Evolutionary conservation across 495 filamentous ascomycete species (phyloP), one percentile per base, ranked within the genome.

Genomic region (Lophiostoma macrostomum): DNA sequence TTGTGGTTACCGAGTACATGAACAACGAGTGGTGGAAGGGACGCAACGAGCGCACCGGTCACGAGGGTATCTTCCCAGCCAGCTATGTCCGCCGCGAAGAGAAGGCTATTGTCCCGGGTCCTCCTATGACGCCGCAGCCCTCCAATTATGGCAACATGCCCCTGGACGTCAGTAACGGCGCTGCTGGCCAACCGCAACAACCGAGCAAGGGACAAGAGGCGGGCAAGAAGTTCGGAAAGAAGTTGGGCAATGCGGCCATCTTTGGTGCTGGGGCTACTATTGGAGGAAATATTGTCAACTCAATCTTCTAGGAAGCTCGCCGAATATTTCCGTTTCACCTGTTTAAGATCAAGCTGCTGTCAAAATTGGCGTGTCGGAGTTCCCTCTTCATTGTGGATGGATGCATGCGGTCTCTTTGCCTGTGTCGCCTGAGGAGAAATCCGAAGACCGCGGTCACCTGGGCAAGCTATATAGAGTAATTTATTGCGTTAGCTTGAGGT

Each of bases 21-120:
- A 97, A 96, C 61, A 82, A 81, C 16, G 93, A 98, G 64, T 98
- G 93, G 94, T 95, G 90, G 90, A 83, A 87, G 72, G 93, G 93
- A 46, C 80, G 80, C 22, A 90, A 93, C 67, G 71, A 80, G 58
- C 82, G 87, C 11, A 95, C 88, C 13, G 86, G 84, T 27, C 67
- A 78, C 56, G 86, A 91, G 69, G 93, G 93, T 47, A 90, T 96
- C 61, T 96, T 98, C 76, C 91, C 93, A 18, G 77, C 82, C 37
- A 85, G 75, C 64, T 96, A 96, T 56, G 91, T 98, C n/a, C 79
- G 80, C 19, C 63, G 46, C 30, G 59, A 67, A 50, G 66, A 64
- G 42, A 64, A 64, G 23, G 34, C 45, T 4, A 34, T 50, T n/a
- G 16, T 56, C 11, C 35, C 64, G 4, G 58, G 65, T 1, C 44